These are phyloP conservation scores for Microstegium vimineum DNA, from an alignment of 176 grass and related monocot genomes.

Conservation along the genomic window DNA sequence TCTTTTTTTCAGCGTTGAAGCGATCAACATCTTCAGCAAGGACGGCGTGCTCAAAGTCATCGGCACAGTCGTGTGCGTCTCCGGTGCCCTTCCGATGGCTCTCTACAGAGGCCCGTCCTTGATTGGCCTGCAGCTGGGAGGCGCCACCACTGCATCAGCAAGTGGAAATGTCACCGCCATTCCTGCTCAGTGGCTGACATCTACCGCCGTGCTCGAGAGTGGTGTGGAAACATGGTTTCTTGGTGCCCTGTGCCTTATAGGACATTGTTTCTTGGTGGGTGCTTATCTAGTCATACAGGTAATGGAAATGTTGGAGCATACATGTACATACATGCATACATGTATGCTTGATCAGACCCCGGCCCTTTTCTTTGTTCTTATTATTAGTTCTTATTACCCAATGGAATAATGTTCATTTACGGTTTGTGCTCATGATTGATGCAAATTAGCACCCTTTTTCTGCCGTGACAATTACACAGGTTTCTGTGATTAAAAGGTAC, in stretches of 20 bases:
- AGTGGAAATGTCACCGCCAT: neutral
- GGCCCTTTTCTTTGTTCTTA: no score
- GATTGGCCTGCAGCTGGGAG: conserved; percentile 38
- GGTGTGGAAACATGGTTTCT: conserved; percentile 57
- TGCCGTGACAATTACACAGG: conserved; percentile 38
- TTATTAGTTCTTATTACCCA: neutral
- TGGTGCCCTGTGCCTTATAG: conserved; percentile 74
- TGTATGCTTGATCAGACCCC: no score
- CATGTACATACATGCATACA: no score
- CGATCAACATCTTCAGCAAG: conserved; percentile 53
- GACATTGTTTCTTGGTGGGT: conserved; percentile 78
- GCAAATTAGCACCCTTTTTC: neutral
- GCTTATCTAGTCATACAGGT: conserved; percentile 90
- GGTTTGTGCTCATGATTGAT: neutral
- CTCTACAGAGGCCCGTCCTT: conserved; percentile 74
- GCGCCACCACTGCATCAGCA: neutral
- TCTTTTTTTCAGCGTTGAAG: conserved; percentile 51
- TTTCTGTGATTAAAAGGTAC: conserved; percentile 69
- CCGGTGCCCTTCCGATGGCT: conserved; percentile 66
- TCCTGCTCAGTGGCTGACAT: conserved; percentile 24
- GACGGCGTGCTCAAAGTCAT: conserved; percentile 56
- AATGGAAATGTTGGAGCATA: neutral
- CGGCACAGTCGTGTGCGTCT: conserved; percentile 63
- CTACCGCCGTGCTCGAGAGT: conserved; percentile 11
- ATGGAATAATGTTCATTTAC: no score